Evolutionary conservation across 2,329 filamentous ascomycete species (phyloP).

Genomic region (Sclerotinia subarctica): DNA sequence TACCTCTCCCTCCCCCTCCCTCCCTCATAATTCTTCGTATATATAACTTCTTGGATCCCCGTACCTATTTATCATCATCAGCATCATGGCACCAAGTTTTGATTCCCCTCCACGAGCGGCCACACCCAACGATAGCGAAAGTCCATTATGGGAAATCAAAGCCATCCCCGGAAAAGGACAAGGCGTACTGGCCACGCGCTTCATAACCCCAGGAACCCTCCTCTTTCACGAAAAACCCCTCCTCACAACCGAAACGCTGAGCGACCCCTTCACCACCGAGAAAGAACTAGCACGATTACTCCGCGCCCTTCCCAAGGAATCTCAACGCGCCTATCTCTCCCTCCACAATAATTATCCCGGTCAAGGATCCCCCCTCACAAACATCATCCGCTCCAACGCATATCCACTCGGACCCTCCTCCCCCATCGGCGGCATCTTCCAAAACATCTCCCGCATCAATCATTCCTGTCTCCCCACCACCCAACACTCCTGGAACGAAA

Average conservation of each 20-base stretch:
- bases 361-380: conserved; percentile 28
- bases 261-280: conserved; percentile 27
- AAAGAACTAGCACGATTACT: conserved; percentile 30
- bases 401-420: conserved; percentile 33
- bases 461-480: conserved; percentile 34
- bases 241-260: conserved; percentile 33
- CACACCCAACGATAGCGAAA: conserved; percentile 10
- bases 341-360: conserved; percentile 35
- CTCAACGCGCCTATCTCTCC: conserved; percentile 32
- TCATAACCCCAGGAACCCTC: conserved; percentile 34
- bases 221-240: conserved; percentile 35
- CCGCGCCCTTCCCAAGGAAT: conserved; percentile 22
- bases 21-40: too few relatives aligned
- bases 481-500: conserved; percentile 33
- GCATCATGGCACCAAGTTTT: conserved; percentile 25
- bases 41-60: background rate
- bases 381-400: conserved; percentile 34
- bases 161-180: conserved; percentile 34
- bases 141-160: conserved; percentile 27
- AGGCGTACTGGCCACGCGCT: conserved; percentile 31
- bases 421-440: conserved; percentile 31
- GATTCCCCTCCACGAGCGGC: conserved; percentile 14
- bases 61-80: background rate
- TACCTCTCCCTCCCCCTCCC: background rate
- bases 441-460: conserved; percentile 33